A percentile compares a stretch with the other conserved stretches of the same genome.
These are phyloP conservation scores for Narthecium ossifragum DNA, from an alignment of 106 monocot species.

Conservation along the genomic window DNA sequence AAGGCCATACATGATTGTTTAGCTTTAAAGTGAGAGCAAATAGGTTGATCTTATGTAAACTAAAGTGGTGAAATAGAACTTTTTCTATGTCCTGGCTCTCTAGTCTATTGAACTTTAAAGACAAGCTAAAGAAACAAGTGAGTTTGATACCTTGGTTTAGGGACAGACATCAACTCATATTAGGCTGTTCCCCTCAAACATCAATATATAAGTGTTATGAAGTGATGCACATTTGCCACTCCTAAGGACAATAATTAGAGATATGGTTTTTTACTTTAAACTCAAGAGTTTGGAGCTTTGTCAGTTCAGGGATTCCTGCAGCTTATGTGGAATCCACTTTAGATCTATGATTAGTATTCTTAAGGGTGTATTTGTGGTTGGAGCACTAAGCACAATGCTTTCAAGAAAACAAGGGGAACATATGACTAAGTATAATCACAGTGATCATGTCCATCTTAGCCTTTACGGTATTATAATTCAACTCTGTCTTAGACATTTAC, in stretches of 20 bases:
- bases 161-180: background rate
- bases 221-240: background rate
- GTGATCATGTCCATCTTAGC: too few relatives aligned
- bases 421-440: background rate
- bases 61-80: slow-evolving; percentile 4
- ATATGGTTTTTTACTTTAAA: background rate
- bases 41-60: slow-evolving; percentile 1
- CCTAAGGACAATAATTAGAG: background rate
- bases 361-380: background rate
- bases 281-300: slow-evolving; percentile 4
- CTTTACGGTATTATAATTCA: too few relatives aligned
- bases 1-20: too few relatives aligned
- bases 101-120: background rate
- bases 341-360: slow-evolving; percentile 2
- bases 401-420: background rate
- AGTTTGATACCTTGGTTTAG: background rate
- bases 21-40: too few relatives aligned
- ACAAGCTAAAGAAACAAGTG: background rate
- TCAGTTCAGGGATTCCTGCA: background rate
- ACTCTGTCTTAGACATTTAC: background rate
- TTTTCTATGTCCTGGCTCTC: background rate
- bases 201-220: background rate
- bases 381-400: too few relatives aligned
- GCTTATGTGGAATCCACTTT: background rate
- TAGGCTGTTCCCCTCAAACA: slow-evolving; percentile 1